These are phyloP conservation scores for Penicillium daleae DNA, from an alignment of 495 filamentous ascomycete species.

Conservation along the genomic window DNA sequence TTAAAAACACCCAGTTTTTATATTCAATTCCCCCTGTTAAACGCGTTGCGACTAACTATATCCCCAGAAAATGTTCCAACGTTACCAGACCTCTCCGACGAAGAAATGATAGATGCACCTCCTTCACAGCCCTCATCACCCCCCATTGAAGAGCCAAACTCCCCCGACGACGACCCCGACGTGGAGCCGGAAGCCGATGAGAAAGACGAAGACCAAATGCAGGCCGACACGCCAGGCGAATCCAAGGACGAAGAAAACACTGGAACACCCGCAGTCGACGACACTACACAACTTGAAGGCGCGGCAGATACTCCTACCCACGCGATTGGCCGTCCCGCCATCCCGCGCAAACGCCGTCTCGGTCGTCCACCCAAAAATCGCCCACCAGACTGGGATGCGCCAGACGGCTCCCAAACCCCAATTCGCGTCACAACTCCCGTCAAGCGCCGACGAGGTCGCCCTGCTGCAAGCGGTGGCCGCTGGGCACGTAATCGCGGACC, in stretches of 20 bases:
- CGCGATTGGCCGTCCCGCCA: slow-evolving; percentile 49
- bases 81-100: slow-evolving; percentile 51
- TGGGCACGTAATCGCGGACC: slow-evolving; percentile 70
- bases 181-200: slow-evolving; percentile 35
- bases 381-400: slow-evolving; percentile 72
- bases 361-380: slow-evolving; percentile 86
- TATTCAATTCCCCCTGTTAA: slow-evolving; percentile 15
- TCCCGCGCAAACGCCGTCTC: slow-evolving; percentile 76
- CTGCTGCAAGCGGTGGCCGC: slow-evolving; percentile 68
- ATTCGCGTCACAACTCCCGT: slow-evolving; percentile 60
- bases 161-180: slow-evolving; percentile 36
- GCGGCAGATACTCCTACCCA: slow-evolving; percentile 33
- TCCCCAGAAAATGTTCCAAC: slow-evolving; percentile 49
- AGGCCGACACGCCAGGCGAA: slow-evolving; percentile 23
- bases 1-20: background rate
- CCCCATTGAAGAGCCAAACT: slow-evolving; percentile 35
- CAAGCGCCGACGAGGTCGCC: slow-evolving; percentile 68
- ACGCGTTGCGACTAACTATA: slow-evolving; percentile 30
- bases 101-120: slow-evolving; percentile 51
- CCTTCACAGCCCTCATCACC: slow-evolving; percentile 44
- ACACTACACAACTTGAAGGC: slow-evolving; percentile 40
- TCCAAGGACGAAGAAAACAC: slow-evolving; percentile 39
- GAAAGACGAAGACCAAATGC: slow-evolving; percentile 26
- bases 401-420: slow-evolving; percentile 58
- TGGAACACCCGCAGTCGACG: slow-evolving; percentile 44